Conservation (phyloP, 1,284 basidiomycete genomes). For the Pholiota adiposa region DNA sequence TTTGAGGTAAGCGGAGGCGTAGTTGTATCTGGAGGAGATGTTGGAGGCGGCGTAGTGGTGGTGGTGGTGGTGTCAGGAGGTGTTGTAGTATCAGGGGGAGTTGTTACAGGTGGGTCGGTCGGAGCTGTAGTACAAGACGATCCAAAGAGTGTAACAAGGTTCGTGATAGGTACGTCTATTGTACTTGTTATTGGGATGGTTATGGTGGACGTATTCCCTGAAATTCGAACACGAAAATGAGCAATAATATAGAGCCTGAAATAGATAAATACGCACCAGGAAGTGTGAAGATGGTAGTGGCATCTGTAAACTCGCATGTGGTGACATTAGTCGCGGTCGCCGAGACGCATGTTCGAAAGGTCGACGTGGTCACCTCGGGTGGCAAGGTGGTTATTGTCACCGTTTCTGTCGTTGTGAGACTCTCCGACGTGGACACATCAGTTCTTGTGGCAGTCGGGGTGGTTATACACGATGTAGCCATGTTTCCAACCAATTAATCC, state of each 20-base stretch:
- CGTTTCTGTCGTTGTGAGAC: constrained; percentile 16
- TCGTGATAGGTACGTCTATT: constrained; percentile 30
- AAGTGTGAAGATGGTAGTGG: constrained; percentile 30
- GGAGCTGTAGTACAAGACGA: constrained; percentile 37
- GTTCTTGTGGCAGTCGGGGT: constrained; percentile 28
- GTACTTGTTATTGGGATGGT: constrained; percentile 37
- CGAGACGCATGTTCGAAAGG: constrained; percentile 22
- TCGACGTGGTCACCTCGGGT: constrained; percentile 17
- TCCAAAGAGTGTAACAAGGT: constrained; percentile 36
- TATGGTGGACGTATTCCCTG: constrained; percentile 32
- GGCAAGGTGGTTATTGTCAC: constrained; percentile 21
- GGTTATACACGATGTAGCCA: constrained; percentile 22
- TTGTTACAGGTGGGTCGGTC: constrained; percentile 4
- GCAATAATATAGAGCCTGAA: neutral
- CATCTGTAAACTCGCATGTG: constrained; percentile 25
- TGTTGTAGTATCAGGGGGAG: neutral
- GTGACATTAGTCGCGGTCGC: constrained; percentile 18
- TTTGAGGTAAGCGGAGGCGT: neutral
- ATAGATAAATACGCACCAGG: constrained; percentile 27
- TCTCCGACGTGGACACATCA: constrained; percentile 23
- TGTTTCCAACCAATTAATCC: constrained; percentile 6
- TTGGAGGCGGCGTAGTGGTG: constrained; percentile 10
- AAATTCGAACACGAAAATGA: neutral
- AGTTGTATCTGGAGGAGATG: constrained; percentile 7
- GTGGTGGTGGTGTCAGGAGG: constrained; percentile 11